Conservation (phyloP, 345 rosid genomes). For the Syzygium jambos region DNA sequence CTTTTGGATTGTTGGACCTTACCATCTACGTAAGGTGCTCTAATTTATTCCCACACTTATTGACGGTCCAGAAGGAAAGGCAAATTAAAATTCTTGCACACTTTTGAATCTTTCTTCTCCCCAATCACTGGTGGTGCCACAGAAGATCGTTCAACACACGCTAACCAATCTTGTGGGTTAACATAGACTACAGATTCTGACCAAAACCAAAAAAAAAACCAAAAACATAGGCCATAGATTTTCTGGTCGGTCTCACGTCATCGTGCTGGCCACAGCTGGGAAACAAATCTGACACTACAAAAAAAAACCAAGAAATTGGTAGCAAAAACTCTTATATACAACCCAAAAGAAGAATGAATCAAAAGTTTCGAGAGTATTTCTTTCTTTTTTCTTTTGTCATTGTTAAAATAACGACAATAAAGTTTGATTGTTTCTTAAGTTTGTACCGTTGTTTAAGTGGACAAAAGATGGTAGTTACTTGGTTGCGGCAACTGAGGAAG, state of each 20-base stretch:
- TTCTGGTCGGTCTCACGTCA: too few species aligned
- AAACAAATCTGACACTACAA: not conserved
- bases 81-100: not conserved
- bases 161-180: not conserved
- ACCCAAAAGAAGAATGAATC: not conserved
- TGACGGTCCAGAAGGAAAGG: not conserved
- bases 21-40: not conserved
- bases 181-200: too few species aligned
- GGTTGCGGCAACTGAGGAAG: not conserved
- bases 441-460: not conserved
- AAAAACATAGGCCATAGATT: too few species aligned
- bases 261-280: too few species aligned
- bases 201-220: too few species aligned
- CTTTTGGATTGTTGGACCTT: not conserved
- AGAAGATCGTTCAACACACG: not conserved
- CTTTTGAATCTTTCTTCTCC: not conserved
- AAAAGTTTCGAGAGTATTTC: not conserved
- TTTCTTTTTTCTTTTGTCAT: not conserved
- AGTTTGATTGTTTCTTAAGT: not conserved
- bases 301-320: not conserved
- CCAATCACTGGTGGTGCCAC: not conserved
- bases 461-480: not conserved
- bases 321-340: not conserved
- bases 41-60: not conserved
- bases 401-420: not conserved